Evolutionary conservation across 73 alveolate species (phyloP).

Genomic region (Paramecium biaurelia): DNA sequence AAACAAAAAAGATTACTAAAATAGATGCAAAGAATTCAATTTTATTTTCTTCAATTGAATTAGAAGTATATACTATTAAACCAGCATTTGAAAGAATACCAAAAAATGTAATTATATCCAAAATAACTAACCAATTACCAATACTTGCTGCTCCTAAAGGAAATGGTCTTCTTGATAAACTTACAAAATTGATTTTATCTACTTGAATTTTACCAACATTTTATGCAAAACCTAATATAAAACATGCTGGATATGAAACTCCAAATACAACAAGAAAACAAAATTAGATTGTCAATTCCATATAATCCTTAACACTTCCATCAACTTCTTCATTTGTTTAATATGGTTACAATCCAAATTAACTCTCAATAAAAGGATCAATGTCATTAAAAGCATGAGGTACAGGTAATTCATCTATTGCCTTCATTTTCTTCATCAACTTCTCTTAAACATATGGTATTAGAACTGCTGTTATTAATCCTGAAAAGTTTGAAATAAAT

Average conservation of each 20-base stretch:
- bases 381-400: conserved; percentile 48
- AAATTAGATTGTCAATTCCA: conserved; percentile 65
- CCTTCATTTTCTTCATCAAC: neutral
- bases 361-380: conserved; percentile 50
- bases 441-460: neutral
- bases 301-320: conserved; percentile 68
- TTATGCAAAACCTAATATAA: conserved; percentile 45
- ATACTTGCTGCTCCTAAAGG: conserved; percentile 71
- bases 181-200: conserved; percentile 51
- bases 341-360: conserved; percentile 49
- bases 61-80: conserved; percentile 41
- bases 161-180: conserved; percentile 66
- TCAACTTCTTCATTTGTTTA: conserved; percentile 63
- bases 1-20: conserved; percentile 23
- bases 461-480: neutral
- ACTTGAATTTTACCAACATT: conserved; percentile 57
- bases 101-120: conserved; percentile 52
- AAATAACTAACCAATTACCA: conserved; percentile 63
- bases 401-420: neutral
- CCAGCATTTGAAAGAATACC: conserved; percentile 69
- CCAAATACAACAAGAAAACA: conserved; percentile 64
- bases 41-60: neutral
- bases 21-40: neutral
- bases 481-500: conserved; percentile 26
- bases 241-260: conserved; percentile 67